Base-by-base conservation (phyloP, 1,284 basidiomycete genomes). In the Moesziomyces parantarcticus region DNA sequence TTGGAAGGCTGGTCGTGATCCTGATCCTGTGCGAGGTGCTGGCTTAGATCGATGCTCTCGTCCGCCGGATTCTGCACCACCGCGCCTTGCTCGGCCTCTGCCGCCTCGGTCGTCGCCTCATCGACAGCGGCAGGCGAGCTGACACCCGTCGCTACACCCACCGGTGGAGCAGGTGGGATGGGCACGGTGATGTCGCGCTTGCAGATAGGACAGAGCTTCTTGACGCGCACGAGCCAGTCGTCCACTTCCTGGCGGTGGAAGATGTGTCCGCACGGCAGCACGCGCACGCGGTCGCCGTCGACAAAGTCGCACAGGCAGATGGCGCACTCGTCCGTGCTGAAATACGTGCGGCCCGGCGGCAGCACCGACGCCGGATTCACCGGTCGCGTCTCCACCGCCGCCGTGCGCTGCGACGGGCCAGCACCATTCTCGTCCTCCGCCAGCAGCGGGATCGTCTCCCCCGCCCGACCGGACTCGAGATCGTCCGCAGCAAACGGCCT, bases 191-290 rank as follows among this genome's bases (percentile, higher is more conserved):
- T 75, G 39, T 83, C 82, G 16, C 79, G 65, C 66, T 83, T 83
- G 57, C 82, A 83, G n/a, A 81, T 82, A 3, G 82, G 82, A 52
- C 82, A 83, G 14, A 83, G 52, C 50, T 81, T 82, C 55, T 79
- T 76, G 36, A 78, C 67, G n/a, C 70, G 53, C 14, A 75, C 65
- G 20, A 83, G 65, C 82, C 82, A 83, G 20, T 77, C 74, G 55
- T 83, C 82, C n/a, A 82, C 76, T 58, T 79, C 81, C 26, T 75
- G 58, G 36, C 75, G 69, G 45, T 83, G 82, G 62, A 80, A 83
- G 14, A 82, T 68, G 42, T 83, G 82, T 8, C 80, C 80, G 49
- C 82, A 83, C 3, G 82, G 82, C 26, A 83, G 58, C 3, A 83
- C 69, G 7, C 82, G 67, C 10, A 83, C 76, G 2, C 65, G 57